A percentile compares a stretch with the other conserved stretches of the same genome.
Conservation (phyloP, 1,139 yeast genomes). For the Yamadazyma epiphylla region DNA sequence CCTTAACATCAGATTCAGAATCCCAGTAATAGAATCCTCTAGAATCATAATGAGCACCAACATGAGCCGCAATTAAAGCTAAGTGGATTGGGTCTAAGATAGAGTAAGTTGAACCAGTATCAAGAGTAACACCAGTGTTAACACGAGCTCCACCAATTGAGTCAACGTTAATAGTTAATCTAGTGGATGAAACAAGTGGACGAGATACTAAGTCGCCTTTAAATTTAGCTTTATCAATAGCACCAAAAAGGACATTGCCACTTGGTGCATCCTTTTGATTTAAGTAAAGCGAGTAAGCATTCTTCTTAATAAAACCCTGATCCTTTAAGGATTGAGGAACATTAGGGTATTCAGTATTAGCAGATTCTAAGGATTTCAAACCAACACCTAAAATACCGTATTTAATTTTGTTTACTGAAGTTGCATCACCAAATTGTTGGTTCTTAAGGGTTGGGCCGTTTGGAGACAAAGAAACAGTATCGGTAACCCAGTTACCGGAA, state of each 20-base stretch:
- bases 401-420: no score
- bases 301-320: slow-evolving; percentile 47
- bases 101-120: slow-evolving; percentile 28
- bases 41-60: slow-evolving; percentile 6
- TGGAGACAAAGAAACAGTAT: slow-evolving; percentile 23
- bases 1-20: slow-evolving; percentile 4
- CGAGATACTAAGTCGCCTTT: slow-evolving; percentile 37
- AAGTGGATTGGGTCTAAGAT: slow-evolving; percentile 18
- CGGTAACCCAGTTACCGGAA: slow-evolving; percentile 55
- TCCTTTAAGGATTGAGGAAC: slow-evolving; percentile 24
- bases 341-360: slow-evolving; percentile 22
- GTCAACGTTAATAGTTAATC: slow-evolving; percentile 12
- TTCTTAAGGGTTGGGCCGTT: slow-evolving; percentile 4
- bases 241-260: slow-evolving; percentile 57
- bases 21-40: slow-evolving; percentile 6
- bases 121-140: slow-evolving; percentile 17
- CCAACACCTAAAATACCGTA: slow-evolving; percentile 51
- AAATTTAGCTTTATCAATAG: slow-evolving; percentile 51
- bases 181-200: slow-evolving; percentile 21
- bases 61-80: slow-evolving; percentile 13
- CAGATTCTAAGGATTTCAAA: slow-evolving; percentile 14
- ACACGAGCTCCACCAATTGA: slow-evolving; percentile 10
- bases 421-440: slow-evolving; percentile 8
- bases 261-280: slow-evolving; percentile 22
- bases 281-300: slow-evolving; percentile 52